Conservation (phyloP, 441 rosid genomes). For the Rhodomyrtus psidioides region DNA sequence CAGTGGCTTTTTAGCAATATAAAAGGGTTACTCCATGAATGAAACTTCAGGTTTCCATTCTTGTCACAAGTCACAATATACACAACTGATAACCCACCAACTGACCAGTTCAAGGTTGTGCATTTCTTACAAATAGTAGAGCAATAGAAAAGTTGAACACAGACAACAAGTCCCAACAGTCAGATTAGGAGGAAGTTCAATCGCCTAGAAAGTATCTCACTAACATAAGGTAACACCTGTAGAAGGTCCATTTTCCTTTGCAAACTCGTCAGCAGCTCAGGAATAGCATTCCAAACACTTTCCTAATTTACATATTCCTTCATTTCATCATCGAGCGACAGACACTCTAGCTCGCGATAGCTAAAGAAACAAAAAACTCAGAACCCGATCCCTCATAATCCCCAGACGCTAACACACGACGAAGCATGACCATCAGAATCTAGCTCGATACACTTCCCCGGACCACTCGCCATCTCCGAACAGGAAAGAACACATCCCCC, state of each 20-base stretch:
- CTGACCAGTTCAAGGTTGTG: background rate
- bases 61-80: background rate
- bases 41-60: background rate
- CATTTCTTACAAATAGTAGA: background rate
- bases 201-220: background rate
- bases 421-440: background rate
- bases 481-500: background rate
- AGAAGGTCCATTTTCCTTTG: background rate
- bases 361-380: background rate
- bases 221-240: background rate
- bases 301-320: background rate
- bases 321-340: background rate
- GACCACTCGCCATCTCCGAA: background rate
- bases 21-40: background rate
- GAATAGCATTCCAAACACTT: background rate
- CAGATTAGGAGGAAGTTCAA: background rate
- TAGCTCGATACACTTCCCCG: background rate
- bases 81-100: background rate
- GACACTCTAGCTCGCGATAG: background rate
- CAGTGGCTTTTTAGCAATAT: background rate
- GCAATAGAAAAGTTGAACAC: background rate
- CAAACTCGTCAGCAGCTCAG: background rate
- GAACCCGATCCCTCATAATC: background rate
- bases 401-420: background rate
- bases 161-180: background rate